Base-by-base conservation (phyloP, 1,139 yeast genomes). In the Protomyces inundatus region DNA sequence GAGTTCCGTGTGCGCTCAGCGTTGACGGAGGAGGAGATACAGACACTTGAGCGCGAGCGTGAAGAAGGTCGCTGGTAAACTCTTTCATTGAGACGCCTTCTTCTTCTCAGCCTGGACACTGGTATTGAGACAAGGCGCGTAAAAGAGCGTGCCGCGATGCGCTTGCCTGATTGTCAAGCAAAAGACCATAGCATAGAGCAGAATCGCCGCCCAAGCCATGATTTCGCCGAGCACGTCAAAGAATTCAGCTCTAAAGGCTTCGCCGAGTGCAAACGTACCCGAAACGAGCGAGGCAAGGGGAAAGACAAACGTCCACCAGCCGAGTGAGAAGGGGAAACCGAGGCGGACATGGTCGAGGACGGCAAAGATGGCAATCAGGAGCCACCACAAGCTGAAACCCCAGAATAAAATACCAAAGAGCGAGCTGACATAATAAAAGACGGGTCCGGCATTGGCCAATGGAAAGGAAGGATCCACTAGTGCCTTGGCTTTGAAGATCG, bases 331-430 rank as follows among this genome's bases (percentile, higher is more conserved):
- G 6, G 64, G 64, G 14, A 60, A 60, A 6, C 64, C 46, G 10
- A 32, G 39, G 30, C 62, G 32, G 3, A 58, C 56, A 34, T 58
- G 62, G 35, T 58, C 62, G 16, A 58, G 45, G 5, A 58, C 62
- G 12, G 62, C 62, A 52, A 58, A 52, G 23, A 58, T 58, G 16
- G 62, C 62, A 6, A 58, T 58, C n/a, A 58, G 51, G 4, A 58
- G 53, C 62, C 62, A 58, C 62, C 62, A 58, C 62, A 58, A 51
- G 33, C 56, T 55, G 36, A 58, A 58, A 1, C 62, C 62, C 62
- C 62, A 58, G 16, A 58, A 36, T n/a, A 52, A 39, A 14, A 58
- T 42, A 1, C 52, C 62, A 34, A 58, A 45, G 12, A 58, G 33
- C 7, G 40, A 23, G 34, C 62, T 55, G 2, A 51, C 56, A 34